Conservation (phyloP, 768 basidiomycete genomes). For the Macrolepiota albuminosa region DNA sequence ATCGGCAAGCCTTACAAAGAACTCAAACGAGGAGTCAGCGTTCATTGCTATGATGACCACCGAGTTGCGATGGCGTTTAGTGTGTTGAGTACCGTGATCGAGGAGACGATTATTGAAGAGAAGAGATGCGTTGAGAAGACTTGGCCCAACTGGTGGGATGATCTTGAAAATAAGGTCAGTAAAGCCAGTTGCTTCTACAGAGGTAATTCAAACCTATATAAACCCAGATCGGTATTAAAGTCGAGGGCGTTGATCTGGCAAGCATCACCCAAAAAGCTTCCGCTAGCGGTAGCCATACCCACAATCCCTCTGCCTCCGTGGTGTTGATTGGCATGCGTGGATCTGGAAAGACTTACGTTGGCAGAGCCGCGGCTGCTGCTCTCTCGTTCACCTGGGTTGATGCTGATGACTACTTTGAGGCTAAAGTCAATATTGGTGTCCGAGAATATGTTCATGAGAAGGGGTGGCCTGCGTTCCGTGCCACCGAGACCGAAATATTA, state of each 20-base stretch:
- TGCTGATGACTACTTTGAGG: slow-evolving; percentile 76
- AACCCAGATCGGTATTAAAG: slow-evolving; percentile 78
- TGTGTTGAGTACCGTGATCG: slow-evolving; percentile 72
- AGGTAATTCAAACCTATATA: neutral
- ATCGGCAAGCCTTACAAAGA: slow-evolving; percentile 66
- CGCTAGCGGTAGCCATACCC: slow-evolving; percentile 30
- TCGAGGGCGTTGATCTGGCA: slow-evolving; percentile 79
- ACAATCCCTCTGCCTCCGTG: slow-evolving; percentile 14
- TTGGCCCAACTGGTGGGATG: slow-evolving; percentile 99
- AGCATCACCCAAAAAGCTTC: slow-evolving; percentile 35
- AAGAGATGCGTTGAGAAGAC: slow-evolving; percentile 99
- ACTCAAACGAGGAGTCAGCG: slow-evolving; percentile 66
- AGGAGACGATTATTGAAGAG: slow-evolving; percentile 84
- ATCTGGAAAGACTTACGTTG: slow-evolving; percentile 90
- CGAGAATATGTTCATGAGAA: slow-evolving; percentile 74
- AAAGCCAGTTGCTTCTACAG: neutral
- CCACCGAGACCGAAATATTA: slow-evolving; percentile 67
- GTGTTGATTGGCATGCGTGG: slow-evolving; percentile 76
- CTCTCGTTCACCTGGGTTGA: slow-evolving; percentile 75
- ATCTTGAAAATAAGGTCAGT: slow-evolving; percentile 86
- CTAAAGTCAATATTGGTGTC: slow-evolving; percentile 55
- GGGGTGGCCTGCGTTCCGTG: slow-evolving; percentile 90
- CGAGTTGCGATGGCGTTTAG: slow-evolving; percentile 99
- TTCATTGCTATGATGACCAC: slow-evolving; percentile 98
- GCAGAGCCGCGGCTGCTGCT: slow-evolving; percentile 66